Conservation (phyloP, 352 stramenopile species). For the Pythium phragmiticola region DNA sequence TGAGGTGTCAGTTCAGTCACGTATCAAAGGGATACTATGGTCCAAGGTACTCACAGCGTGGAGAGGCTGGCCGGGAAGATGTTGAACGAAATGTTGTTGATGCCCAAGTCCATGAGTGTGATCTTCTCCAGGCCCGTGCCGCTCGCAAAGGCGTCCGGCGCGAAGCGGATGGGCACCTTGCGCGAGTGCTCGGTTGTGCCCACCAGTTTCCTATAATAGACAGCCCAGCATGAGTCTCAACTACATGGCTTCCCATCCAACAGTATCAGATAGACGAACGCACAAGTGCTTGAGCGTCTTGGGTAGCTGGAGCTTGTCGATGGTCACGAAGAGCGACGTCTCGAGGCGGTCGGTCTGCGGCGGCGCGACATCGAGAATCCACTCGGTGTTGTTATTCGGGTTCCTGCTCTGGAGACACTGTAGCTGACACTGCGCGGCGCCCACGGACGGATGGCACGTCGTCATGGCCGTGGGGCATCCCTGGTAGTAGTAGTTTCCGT, state of each 20-base stretch:
- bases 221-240: neutral
- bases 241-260: neutral
- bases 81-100: constrained; percentile 63
- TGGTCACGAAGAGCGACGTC: constrained; percentile 54
- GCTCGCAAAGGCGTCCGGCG: constrained; percentile 43
- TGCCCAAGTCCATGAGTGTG: constrained; percentile 54
- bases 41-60: constrained; percentile 43
- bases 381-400: constrained; percentile 27
- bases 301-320: constrained; percentile 55
- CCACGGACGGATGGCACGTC: constrained; percentile 51
- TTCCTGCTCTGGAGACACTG: constrained; percentile 60
- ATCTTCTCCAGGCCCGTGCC: constrained; percentile 49
- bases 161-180: constrained; percentile 63
- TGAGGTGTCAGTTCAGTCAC: too few relatives aligned
- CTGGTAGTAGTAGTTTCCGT: constrained; percentile 63
- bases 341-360: constrained; percentile 64
- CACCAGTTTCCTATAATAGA: constrained; percentile 43
- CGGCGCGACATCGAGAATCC: constrained; percentile 59
- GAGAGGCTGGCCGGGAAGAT: constrained; percentile 60
- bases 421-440: constrained; percentile 46
- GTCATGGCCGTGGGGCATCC: constrained; percentile 53
- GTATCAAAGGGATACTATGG: too few relatives aligned
- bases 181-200: constrained; percentile 50
- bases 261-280: constrained; percentile 11
- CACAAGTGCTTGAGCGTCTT: constrained; percentile 58